Evolutionary conservation across 1,284 basidiomycete species (phyloP), one percentile per base, ranked within the genome.

Genomic region (Tremellales sp.): DNA sequence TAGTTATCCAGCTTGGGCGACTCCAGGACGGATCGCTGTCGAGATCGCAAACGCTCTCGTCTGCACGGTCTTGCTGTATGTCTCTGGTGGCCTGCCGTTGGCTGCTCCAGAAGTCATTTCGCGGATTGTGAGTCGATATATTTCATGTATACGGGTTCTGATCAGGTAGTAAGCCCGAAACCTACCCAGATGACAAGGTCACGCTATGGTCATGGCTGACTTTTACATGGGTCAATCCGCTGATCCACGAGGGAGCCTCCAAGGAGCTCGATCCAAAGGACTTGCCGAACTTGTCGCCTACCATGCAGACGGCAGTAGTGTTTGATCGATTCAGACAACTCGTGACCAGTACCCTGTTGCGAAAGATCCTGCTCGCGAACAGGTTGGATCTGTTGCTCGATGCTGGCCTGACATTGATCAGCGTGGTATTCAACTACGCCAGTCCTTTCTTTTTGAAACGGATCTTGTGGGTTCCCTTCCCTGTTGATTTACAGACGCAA

Each of bases 141-240:
- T 25, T 13, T 32, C 12, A 10, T 42, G 10, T n/a, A n/a, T 36
- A 24, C 6, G 14, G 14, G 22, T 12, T 3, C 13, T 14, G 27
- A 21, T 39, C n/a, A 40, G 18, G 12, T 9, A 29, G n/a, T 29
- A 14, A 62, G 59, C 47, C 60, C 22, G 21, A 24, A 27, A 38
- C 57, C n/a, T 45, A 57, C 3, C 49, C 57, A 31, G 87, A 91
- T 67, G 87, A 90, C 62, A 74, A 77, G 47, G 83, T 81, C 34
- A 82, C 77, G n/a, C 72, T 90, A 13, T 85, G 81, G 79, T 75
- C 80, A n/a, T 89, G 87, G 84, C 75, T 80, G 43, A 81, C 79
- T 1, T 89, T 89, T 66, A 78, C 79, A 2, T 91, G 87, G 73
- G 78, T 90, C 37, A 79, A 82, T 58, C 80, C 83, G 1, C 74